A percentile compares a stretch with the other conserved stretches of the same genome.
These are phyloP conservation scores for Skeletonema marinoi DNA, from an alignment of 108 stramenopile genomes.

Conservation along the genomic window DNA sequence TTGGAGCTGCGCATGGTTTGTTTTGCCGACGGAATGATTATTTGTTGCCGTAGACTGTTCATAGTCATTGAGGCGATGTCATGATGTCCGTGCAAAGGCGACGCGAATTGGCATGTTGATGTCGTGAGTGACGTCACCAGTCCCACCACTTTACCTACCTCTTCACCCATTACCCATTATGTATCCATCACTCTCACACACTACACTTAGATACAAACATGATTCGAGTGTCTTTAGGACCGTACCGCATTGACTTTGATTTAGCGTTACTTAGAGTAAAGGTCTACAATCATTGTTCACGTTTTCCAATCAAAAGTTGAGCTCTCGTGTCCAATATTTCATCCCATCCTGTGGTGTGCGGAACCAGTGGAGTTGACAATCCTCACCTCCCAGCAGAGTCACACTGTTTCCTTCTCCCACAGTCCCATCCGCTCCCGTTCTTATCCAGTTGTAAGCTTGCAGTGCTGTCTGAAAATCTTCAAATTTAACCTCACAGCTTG, in stretches of 20 bases:
- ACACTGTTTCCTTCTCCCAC: conserved; percentile 14
- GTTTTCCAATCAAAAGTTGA: conserved; percentile 26
- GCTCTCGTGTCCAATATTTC: conserved; percentile 79
- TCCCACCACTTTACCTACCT: not conserved
- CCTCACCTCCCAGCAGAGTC: conserved; percentile 13
- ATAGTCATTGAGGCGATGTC: not conserved
- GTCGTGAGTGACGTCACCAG: not conserved
- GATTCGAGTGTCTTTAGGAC: too few species aligned
- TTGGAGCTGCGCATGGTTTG: not conserved
- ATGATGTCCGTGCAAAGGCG: not conserved
- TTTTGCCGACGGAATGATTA: not conserved
- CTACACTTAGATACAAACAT: too few species aligned
- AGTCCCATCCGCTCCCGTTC: conserved; percentile 16
- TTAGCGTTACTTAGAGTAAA: not conserved
- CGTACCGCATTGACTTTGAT: not conserved
- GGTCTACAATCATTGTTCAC: not conserved
- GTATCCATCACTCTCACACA: too few species aligned
- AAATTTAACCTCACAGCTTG: conserved; percentile 72
- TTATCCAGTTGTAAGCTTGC: conserved; percentile 57
- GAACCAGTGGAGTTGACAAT: conserved; percentile 68
- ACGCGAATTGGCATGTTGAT: too few species aligned
- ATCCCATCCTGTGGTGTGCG: conserved; percentile 69
- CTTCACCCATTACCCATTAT: too few species aligned
- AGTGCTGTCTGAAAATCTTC: conserved; percentile 64
- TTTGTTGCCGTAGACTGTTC: not conserved